These are phyloP conservation scores for Aegilops sharonensis DNA, from an alignment of 176 grass and related monocot genomes.

Conservation along the genomic window DNA sequence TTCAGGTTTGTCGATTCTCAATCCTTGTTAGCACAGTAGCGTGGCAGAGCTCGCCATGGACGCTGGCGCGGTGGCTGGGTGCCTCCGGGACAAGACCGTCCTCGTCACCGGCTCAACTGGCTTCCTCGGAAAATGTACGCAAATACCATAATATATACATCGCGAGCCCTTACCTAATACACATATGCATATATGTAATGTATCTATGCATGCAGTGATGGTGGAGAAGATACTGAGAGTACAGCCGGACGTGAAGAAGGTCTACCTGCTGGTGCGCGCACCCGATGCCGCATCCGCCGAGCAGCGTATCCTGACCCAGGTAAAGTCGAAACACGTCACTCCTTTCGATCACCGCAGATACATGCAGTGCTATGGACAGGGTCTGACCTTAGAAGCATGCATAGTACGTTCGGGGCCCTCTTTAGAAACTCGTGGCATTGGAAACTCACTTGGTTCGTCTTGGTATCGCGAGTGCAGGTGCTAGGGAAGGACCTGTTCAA, in stretches of 20 bases:
- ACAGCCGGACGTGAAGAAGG: slow-evolving; percentile 8
- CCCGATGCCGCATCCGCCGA: neutral
- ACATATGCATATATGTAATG: too few relatives aligned
- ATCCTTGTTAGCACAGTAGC: neutral
- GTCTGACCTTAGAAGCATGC: neutral
- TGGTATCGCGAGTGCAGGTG: neutral
- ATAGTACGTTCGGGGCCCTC: neutral
- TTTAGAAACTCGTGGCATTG: too few relatives aligned
- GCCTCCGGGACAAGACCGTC: slow-evolving; percentile 47
- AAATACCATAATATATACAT: neutral
- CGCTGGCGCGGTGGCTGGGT: slow-evolving; percentile 31
- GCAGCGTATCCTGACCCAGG: slow-evolving; percentile 23
- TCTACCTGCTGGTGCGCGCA: slow-evolving; percentile 23
- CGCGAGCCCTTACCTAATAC: too few relatives aligned
- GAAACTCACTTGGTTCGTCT: neutral
- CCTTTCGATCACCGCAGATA: neutral
- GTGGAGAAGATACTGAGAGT: slow-evolving; percentile 32
- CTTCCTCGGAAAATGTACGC: slow-evolving; percentile 53
- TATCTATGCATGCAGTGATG: neutral
- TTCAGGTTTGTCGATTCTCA: neutral
- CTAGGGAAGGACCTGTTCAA: slow-evolving; percentile 21
- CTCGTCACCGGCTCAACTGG: slow-evolving; percentile 69
- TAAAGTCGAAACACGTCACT: neutral
- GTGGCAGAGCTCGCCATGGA: slow-evolving; percentile 36
- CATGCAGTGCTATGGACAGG: neutral